phyloP scores from a whole-genome alignment of 345 rosid species.

The Durio zibethinus region DNA sequence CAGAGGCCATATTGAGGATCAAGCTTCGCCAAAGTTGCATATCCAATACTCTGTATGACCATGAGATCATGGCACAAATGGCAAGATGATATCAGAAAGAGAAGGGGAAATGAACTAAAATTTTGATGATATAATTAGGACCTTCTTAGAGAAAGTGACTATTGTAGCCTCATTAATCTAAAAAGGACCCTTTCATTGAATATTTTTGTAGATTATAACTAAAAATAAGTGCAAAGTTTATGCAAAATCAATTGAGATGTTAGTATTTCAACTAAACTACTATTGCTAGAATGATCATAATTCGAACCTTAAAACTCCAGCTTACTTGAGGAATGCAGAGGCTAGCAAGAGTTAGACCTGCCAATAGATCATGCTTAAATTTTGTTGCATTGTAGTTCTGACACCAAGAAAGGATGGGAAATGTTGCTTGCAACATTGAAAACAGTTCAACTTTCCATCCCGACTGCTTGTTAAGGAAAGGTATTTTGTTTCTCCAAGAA shows the following conservation, averaged over 20 bases:
- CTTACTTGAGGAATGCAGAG: constrained; percentile 94
- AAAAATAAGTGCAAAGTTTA: background rate
- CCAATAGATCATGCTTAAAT: constrained; percentile 76
- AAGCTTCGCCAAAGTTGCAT: constrained; percentile 88
- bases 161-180: background rate
- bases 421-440: constrained; percentile 37
- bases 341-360: constrained; percentile 93
- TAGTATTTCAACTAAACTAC: background rate
- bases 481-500: constrained; percentile 30
- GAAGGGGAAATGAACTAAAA: background rate
- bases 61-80: background rate
- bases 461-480: constrained; percentile 35
- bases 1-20: constrained; percentile 95
- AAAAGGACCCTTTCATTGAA: background rate
- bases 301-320: background rate
- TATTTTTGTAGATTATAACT: background rate
- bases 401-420: constrained; percentile 75
- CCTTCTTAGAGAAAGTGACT: background rate
- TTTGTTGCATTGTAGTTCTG: constrained; percentile 44
- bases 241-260: background rate
- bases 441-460: constrained; percentile 24
- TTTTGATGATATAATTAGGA: background rate
- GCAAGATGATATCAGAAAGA: background rate
- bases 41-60: constrained; percentile 75
- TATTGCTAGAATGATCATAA: background rate